Base-by-base conservation (phyloP, 805 yeast genomes). In the Ogataea parapolymorpha region DNA sequence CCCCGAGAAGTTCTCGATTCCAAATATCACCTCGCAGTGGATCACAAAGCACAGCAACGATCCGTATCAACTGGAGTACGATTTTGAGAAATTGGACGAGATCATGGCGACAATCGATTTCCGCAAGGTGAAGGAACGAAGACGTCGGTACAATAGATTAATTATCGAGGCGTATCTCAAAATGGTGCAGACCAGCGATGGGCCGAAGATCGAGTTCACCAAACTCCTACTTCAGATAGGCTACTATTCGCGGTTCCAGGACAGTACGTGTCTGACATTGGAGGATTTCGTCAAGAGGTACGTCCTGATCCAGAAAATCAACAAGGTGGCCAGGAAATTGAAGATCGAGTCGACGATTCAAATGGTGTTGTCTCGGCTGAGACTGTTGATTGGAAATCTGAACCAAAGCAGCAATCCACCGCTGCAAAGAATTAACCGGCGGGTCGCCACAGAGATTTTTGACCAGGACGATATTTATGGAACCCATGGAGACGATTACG, bases 201-300 rank as follows among this genome's bases (percentile, higher is more conserved):
- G 73, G n/a, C 73, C 73, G 0, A 85, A 85, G 2, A 74, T 88
- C 7, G 70, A 80, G 4, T 88, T 88, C 61, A 71, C 75, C 11
- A 68, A 79, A 37, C 56, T 87, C 13, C 60, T 90, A 27, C 62
- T 78, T 23, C 80, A 78, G 50, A 68, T 89, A 27, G 95, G 96
- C 0, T 68, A 86, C 34, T 88, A 87, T 62, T 77, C 84, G 2
- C 71, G 81, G 32, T 85, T 88, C 65, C 83, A 86, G 49, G 82
- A 86, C 15, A 79, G 83, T 35, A 81, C 80, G 48, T 86, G 95
- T 60, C 68, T 87, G 48, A 82, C 82, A 35, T 70, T 85, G 56
- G 80, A 79, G 48, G 88, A 84, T 48, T 84, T 77, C 56, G 70
- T 85, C 49, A 83, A 80, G 40, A 65, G 86, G 45, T 65, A 82